Base-by-base conservation (phyloP, 495 filamentous ascomycete genomes). In the Aspergillus campestris region DNA sequence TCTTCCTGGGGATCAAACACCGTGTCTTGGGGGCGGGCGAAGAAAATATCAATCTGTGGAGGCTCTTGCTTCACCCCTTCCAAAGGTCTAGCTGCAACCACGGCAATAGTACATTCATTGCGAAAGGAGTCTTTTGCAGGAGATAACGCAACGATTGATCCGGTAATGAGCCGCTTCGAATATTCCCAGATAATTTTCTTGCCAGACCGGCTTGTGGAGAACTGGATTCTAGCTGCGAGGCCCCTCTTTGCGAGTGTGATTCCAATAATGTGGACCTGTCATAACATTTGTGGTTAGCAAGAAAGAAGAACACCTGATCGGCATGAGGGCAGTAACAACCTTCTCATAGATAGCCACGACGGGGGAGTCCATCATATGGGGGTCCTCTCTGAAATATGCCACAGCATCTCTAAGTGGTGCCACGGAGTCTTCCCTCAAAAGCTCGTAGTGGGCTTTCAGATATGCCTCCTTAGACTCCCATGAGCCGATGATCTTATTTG, bases 161-260 rank as follows among this genome's bases (percentile, higher is more conserved):
- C 88, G 0, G 80, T 67, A 3, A 81, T 72, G 7, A 94, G 70
- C 0, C 89, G 78, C 43, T 80, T 84, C 0, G 84, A 86, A 41
- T 88, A 80, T 15, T 78, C 66, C 89, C 89, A 95, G 0, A 75
- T 68, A 31, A 95, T 81, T n/a, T 66, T 73, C 51, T 82, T 87
- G 5, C 69, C 74, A 1, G 82, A 75, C 32, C 84, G 74, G 33
- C 66, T 59, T 0, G 83, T 77, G 0, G 85, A 88, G 57, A 95
- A 94, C 10, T 75, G 75, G 10, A 92, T 61, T 30, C 82, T 78
- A 33, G 74, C 73, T 12, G 83, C 80, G 8, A 87, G 69, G 0
- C 86, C 88, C 12, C 73, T 62, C 6, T 60, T 62, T 1, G 82
- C 66, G 55, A 87, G 79, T 0, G 81, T 77, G 15, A 87, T 64